Base-by-base conservation (phyloP, 1,284 basidiomycete species). In the Tilletiaria anomala region DNA sequence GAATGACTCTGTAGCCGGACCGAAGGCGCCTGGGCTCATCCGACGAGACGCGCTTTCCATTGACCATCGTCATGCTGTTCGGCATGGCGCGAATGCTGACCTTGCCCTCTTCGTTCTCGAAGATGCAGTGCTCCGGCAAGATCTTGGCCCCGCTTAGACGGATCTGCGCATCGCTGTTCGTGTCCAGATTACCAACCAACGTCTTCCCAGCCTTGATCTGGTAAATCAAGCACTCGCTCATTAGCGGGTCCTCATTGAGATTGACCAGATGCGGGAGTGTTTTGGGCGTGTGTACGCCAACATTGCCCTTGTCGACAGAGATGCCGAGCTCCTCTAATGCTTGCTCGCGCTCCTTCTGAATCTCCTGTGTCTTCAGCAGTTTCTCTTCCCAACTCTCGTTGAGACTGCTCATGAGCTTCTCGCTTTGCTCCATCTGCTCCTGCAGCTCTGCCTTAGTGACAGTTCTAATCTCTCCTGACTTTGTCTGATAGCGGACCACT, bases 361-460 rank as follows among this genome's bases (percentile, higher is more conserved):
- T 86, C 65, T 84, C 82, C 65, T 91, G 83, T 12, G 91, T 96
- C 65, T 84, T 78, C 54, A 73, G 70, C 73, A 97, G 72, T 73
- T 97, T 97, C 71, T 94, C 76, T 70, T 97, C 91, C 89, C 91
- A 96, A 3, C 88, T 94, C 72, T 96, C 83, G 66, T 94, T 94
- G 67, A 96, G 71, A 56, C 80, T 78, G 70, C 87, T 77, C 88
- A 97, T 94, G 48, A 97, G 72, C 72, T 94, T 96, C 73, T 97
- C 91, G 67, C 83, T 83, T 38, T 85, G 76, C 71, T 94, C 83
- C 70, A 96, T 78, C 70, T 96, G 91, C 52, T 97, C 91, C 67
- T 96, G 87, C 39, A 97, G 73, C 64, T 88, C 89, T 3, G 89
- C 86, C 70, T 96, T 96, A 23, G 87, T 87, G 51, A 97, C 88